Base-by-base conservation (phyloP, 495 filamentous ascomycete species). In the Clavariopsis aquatica region DNA sequence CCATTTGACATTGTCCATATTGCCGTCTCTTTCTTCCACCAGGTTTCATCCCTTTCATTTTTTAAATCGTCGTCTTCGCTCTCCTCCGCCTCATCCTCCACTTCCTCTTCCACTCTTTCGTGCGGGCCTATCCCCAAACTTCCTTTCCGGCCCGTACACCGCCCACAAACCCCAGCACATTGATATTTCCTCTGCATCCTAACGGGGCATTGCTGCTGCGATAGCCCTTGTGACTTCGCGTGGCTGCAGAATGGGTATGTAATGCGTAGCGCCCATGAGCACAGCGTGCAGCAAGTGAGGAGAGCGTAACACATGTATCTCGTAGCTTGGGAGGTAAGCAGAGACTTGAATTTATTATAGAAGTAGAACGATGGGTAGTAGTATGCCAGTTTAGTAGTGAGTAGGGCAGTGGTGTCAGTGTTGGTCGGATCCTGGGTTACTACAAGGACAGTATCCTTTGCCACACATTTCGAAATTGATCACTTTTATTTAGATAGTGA, bases 241-340 rank as follows among this genome's bases (percentile, higher is more conserved):
- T 58, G 55, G n/a, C 17, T 46, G 55, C 55, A 58, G 6, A 22
- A 36, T 26, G 55, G 36, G 38, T 58, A 58, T 5, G 34, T 23
- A 15, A 58, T 24, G 41, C 22, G n/a, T 2, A 58, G 34, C 17
- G 38, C 47, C 55, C 55, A 58, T 13, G 55, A 45, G 24, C 55
- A 58, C 29, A 29, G 8, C 2, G 20, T 22, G 55, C 55, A 58
- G 38, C 26, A 38, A 2, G 31, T 22, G 34, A 58, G 15, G 9
- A 58, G 38, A 13, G 55, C 55, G 55, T 58, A 58, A 36, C 55
- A 58, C 55, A 58, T 58, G 5, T 7, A 6, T 6, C 13, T 36
- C 6, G 13, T 36, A 36, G 31, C 6, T 13, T 13, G 31, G 6
- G 31, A 6, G 31, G 31, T 6, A 13, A 36, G 6, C 13, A 36